Evolutionary conservation across 2,329 filamentous ascomycete species (phyloP), one percentile per base, ranked within the genome.

Genomic region (Triangularia setosa): DNA sequence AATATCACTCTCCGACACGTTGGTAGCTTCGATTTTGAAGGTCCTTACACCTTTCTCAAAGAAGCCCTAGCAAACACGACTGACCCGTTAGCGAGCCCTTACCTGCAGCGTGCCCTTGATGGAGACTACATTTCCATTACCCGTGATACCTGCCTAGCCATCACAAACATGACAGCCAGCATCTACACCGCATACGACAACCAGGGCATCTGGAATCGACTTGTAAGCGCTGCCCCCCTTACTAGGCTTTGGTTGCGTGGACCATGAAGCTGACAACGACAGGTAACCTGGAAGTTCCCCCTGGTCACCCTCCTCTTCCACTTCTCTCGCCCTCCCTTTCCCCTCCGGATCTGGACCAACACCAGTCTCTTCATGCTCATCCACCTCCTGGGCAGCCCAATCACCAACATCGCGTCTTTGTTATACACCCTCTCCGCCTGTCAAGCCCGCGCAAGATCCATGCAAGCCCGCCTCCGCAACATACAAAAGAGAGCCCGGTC

Each of bases 241-340:
- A 30, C n/a, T 21, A 28, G 21, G 1, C 5, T 1, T n/a, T n/a
- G n/a, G 14, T 9, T 1, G 21, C 16, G 14, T 21, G 18, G 30
- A 60, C 14, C 1, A n/a, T 3, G 7, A 24, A 27, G 12, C 28
- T 58, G 18, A 48, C 40, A 18, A 48, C 40, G n/a, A 8, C 24
- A 64, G 62, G 62, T 64, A 9, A 60, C 56, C 40, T 65, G 64
- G 64, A 65, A 65, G 21, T 25, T 65, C 4, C 64, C 64, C 14
- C 64, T 65, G 9, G 23, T 58, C 21, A 60, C 57, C 14, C 30
- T 65, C 14, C 60, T 65, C 48, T 62, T 63, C 30, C 60, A 65
- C 30, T 62, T 65, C 25, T 48, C 60, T 8, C 64, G 64, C 9
- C 64, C 64, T 6, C 64, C 64, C 9, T 58, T 65, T 21, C 21